phyloP scores from a whole-genome alignment of 371 early-diverging fungal genomes.

The Apophysomyces sp. region DNA sequence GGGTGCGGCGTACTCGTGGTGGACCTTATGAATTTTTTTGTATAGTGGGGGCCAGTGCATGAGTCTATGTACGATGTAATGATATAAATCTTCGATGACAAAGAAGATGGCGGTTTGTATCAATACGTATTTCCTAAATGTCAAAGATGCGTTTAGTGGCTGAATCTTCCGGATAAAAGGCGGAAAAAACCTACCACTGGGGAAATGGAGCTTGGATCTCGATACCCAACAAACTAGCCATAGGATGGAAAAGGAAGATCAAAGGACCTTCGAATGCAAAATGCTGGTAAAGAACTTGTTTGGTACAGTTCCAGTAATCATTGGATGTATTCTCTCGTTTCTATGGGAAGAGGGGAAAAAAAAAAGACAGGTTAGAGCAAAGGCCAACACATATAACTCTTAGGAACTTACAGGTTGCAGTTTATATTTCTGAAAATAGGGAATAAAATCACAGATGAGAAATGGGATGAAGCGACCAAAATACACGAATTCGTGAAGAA shows the following conservation, averaged over 20 bases:
- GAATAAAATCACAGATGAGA: constrained; percentile 50
- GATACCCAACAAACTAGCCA: constrained; percentile 83
- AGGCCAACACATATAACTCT: neutral
- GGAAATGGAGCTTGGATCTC: constrained; percentile 85
- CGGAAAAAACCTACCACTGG: constrained; percentile 52
- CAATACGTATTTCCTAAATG: constrained; percentile 23
- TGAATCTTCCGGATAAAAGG: neutral
- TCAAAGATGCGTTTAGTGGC: neutral
- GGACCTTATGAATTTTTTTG: constrained; percentile 88
- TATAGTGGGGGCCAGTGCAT: constrained; percentile 89
- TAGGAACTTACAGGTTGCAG: constrained; percentile 27
- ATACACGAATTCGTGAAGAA: constrained; percentile 79
- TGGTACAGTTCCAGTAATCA: constrained; percentile 76
- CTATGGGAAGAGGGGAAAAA: constrained; percentile 26
- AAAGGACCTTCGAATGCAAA: constrained; percentile 82
- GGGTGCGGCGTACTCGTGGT: constrained; percentile 92
- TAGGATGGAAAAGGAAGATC: constrained; percentile 84
- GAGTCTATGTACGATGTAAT: constrained; percentile 81
- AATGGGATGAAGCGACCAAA: constrained; percentile 80
- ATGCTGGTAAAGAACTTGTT: constrained; percentile 71
- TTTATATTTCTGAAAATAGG: constrained; percentile 24
- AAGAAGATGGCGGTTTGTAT: constrained; percentile 73
- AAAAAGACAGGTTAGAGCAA: too few species aligned
- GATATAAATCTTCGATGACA: constrained; percentile 79
- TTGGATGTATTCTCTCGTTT: constrained; percentile 66